Evolutionary conservation across 2,329 filamentous ascomycete genomes (phyloP), one percentile per base, ranked within the genome.

Genomic region (Aspergillus quadrilineatus): DNA sequence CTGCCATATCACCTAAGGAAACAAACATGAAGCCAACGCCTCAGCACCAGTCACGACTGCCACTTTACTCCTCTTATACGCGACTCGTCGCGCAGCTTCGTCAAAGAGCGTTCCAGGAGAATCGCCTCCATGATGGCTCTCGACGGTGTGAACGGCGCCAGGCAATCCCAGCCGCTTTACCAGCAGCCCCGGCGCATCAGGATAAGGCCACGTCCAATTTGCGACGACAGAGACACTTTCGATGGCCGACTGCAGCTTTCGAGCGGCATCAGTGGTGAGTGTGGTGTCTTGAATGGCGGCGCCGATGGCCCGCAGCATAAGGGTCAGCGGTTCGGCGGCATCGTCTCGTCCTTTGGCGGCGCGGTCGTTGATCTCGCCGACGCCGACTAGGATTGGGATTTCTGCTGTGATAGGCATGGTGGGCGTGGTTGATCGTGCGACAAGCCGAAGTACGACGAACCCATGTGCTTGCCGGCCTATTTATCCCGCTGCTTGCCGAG

Each of bases 21-120:
- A 69, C 56, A 69, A 64, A 70, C 76, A 74, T 12, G 74, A 86
- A 53, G 84, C 86, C 56, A 89, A 69, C 10, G 86, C 85, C 66
- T 89, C 86, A 8, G 84, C 86, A 2, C 86, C 86, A 1, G 82
- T 81, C 1, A 89, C 69, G 37, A 89, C 68, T 0, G 84, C 84
- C 5, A 88, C 77, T 14, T 77, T 83, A 8, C 70, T 79, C 52
- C 85, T 73, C 1, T 84, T 79, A 22, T 67, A 70, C 0, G 83
- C 75, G 12, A 89, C 79, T 29, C 83, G 75, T 15, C 81, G 73
- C 1, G 85, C 85, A 0, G 85, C 85, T 52, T 85, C 81, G 59
- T 89, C 86, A n/a, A 88, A 77, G 8, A 88, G 66, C 57, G 80
- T 79, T 0, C 79, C 85, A 0, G 86, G 85, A 32, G 85, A 80